Percentiles rank a stretch among this genome's conserved stretches.
These are phyloP conservation scores for Moringa oleifera DNA, from an alignment of 345 rosid species.

Conservation along the genomic window DNA sequence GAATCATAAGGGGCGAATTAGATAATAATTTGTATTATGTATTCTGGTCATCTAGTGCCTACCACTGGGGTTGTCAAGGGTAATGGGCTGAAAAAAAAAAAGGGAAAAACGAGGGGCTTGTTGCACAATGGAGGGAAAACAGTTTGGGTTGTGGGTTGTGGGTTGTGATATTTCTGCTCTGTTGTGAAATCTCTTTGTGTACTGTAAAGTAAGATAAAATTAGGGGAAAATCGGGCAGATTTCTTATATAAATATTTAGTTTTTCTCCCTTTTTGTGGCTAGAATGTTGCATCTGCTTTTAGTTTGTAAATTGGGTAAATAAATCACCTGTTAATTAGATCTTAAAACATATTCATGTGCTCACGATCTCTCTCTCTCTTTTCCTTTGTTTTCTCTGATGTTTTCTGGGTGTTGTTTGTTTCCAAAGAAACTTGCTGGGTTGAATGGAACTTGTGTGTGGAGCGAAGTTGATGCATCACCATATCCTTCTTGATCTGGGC, in stretches of 20 bases:
- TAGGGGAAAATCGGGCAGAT: constrained; percentile 2
- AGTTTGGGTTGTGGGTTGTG: neutral
- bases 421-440: no score
- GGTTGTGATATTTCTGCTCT: constrained; percentile 13
- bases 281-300: neutral
- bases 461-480: no score
- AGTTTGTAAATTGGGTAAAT: neutral
- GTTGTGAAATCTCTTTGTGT: constrained; percentile 12
- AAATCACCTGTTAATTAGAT: neutral
- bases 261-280: neutral
- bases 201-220: constrained; percentile 2
- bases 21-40: neutral
- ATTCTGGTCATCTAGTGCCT: neutral
- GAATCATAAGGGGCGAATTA: constrained; percentile 7
- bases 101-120: neutral
- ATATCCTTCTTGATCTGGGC: no score
- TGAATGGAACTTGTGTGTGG: no score
- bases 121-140: neutral
- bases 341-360: no score
- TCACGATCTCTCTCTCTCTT: neutral
- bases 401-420: no score
- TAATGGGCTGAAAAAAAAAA: neutral
- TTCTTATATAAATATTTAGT: neutral
- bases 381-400: no score
- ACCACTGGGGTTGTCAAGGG: neutral